phyloP scores from a whole-genome alignment of 1,284 basidiomycete genomes.

The Ustilago xerochloae region DNA sequence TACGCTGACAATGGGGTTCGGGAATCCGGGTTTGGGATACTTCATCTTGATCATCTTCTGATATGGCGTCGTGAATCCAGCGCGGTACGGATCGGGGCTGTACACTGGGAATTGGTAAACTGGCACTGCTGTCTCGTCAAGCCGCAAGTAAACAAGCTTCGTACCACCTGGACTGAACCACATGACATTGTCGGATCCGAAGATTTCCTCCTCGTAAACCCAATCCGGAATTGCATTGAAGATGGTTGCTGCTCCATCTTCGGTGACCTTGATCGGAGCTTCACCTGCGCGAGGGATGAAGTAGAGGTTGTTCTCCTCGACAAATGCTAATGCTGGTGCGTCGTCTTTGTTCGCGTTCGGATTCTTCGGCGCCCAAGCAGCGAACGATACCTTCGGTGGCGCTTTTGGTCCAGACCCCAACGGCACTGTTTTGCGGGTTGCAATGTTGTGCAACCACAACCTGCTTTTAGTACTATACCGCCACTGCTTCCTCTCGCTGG shows the following conservation, averaged over 20 bases:
- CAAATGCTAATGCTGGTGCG: constrained; percentile 43
- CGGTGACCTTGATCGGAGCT: constrained; percentile 81
- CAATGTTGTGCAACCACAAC: constrained; percentile 83
- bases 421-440: constrained; percentile 76
- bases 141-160: constrained; percentile 83
- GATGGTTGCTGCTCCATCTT: constrained; percentile 81
- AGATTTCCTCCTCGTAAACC: constrained; percentile 72
- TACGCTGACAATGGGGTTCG: constrained; percentile 86
- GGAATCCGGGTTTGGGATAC: constrained; percentile 80
- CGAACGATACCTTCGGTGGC: constrained; percentile 36
- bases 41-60: constrained; percentile 54
- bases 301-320: constrained; percentile 58
- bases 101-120: constrained; percentile 89
- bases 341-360: constrained; percentile 1
- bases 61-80: constrained; percentile 56
- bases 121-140: constrained; percentile 88
- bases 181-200: constrained; percentile 78
- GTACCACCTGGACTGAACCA: constrained; percentile 91
- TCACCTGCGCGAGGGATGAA: constrained; percentile 26
- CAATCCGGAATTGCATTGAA: constrained; percentile 97
- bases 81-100: constrained; percentile 71
- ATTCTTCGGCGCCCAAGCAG: constrained; percentile 39
- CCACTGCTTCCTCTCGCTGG: constrained; percentile 79
- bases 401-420: constrained; percentile 24
- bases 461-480: constrained; percentile 86